These are phyloP conservation scores for Lepidium didymum DNA, from an alignment of 345 rosid genomes.

Conservation along the genomic window DNA sequence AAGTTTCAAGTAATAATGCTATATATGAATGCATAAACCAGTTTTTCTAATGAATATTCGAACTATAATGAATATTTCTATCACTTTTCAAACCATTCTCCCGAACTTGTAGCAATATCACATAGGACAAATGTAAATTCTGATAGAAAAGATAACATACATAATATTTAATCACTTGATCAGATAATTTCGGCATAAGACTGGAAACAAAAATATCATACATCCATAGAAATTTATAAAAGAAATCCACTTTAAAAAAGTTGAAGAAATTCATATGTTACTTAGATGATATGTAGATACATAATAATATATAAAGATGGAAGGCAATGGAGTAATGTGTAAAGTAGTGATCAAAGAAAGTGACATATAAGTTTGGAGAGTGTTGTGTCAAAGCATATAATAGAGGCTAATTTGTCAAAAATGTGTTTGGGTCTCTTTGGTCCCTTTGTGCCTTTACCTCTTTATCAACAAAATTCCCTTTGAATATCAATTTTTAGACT, in stretches of 20 bases:
- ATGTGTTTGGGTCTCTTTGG: constrained; percentile 6
- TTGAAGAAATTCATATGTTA: too few species aligned
- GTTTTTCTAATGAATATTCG: neutral
- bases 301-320: neutral
- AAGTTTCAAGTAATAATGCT: neutral
- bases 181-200: too few species aligned
- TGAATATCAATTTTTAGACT: constrained; percentile 13
- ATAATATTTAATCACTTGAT: too few species aligned
- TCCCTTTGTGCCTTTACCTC: neutral
- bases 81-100: too few species aligned
- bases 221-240: too few species aligned
- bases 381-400: constrained; percentile 20
- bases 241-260: too few species aligned
- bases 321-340: neutral
- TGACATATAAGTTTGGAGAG: constrained; percentile 13
- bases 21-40: neutral
- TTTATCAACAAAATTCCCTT: neutral
- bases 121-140: too few species aligned
- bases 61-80: neutral
- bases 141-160: too few species aligned
- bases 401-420: neutral
- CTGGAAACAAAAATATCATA: too few species aligned
- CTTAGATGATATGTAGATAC: neutral
- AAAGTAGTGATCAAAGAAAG: neutral
- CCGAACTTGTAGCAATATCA: too few species aligned